Evolutionary conservation across 129 eudicot genomes (phyloP), one percentile per base, ranked within the genome.

Genomic region (Silybum marianum): DNA sequence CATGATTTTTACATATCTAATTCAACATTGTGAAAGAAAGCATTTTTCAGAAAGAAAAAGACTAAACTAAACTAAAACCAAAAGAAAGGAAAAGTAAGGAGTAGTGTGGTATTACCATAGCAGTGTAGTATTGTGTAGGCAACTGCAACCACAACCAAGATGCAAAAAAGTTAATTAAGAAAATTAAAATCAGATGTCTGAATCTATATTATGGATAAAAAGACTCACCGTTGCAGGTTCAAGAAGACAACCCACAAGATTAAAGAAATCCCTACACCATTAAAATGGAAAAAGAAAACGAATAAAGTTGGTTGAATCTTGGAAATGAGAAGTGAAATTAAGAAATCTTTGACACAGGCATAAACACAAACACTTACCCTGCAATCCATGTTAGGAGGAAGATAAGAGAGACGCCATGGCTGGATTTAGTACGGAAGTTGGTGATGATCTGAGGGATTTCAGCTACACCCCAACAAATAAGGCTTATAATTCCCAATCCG

Each of bases 111-210:
- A 19, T 69, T 79, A 92, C 94, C 92, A 86, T 0, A 51, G 95
- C 97, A 44, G 97, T 92, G 85, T 92, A 92, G 71, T 76, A 88
- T 76, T 92, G 97, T 77, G 95, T 92, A 9, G 97, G 97, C 87
- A 92, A 69, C 97, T 92, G 97, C 90, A 83, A 40, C 70, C 72
- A 38, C 69, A 65, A 78, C 7, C 14, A 42, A 42, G 5, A 42
- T 25, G 23, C 25, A 3, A 58, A 13, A 72, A 32, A 83, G 16
- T 58, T 83, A 23, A 76, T 58, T 83, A 23, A 76, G 38, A 58
- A 62, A 13, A 60, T 25, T 36, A 7, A 6, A 70, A 18, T 38
- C 18, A 70, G 13, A 70, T 18, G 16, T 71, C 28, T 40, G 34
- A 74, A 71, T 62, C 21, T 26, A 71, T 46, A 67, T 18, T 2